A percentile compares a stretch with the other conserved stretches of the same genome.
Evolutionary conservation across 495 filamentous ascomycete genomes (phyloP).

Genomic region (Talaromyces adpressus): DNA sequence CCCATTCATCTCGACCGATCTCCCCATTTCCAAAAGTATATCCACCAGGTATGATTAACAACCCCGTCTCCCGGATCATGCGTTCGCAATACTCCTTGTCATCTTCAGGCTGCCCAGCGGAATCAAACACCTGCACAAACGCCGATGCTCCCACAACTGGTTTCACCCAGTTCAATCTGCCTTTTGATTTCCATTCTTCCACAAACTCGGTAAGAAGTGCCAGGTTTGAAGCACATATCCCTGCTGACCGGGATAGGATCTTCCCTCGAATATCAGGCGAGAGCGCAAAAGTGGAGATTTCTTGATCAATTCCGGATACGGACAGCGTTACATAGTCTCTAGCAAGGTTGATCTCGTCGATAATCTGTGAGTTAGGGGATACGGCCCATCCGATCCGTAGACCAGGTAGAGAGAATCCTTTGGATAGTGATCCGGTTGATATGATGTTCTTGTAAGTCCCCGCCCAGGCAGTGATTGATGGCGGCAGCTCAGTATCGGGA

Average conservation of each 20-base stretch:
- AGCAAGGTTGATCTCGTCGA: slow-evolving; percentile 48
- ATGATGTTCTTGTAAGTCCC: slow-evolving; percentile 48
- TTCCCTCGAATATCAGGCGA: neutral
- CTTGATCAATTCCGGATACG: slow-evolving; percentile 64
- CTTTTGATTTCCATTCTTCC: neutral
- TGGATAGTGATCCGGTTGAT: slow-evolving; percentile 65
- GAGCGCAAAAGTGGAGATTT: slow-evolving; percentile 59
- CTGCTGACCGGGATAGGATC: neutral
- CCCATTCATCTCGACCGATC: neutral
- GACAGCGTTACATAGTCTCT: slow-evolving; percentile 69
- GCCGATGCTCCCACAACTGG: neutral
- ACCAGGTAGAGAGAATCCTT: slow-evolving; percentile 66
- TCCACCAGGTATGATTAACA: neutral
- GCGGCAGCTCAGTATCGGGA: slow-evolving; percentile 41
- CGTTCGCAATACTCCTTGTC: neutral
- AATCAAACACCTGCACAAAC: neutral
- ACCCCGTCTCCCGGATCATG: neutral
- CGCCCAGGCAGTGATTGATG: slow-evolving; percentile 53
- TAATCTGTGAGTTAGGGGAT: slow-evolving; percentile 43
- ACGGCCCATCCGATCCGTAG: slow-evolving; percentile 68
- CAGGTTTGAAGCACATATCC: neutral
- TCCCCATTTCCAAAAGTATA: neutral
- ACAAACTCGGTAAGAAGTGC: neutral
- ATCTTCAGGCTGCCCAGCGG: neutral
- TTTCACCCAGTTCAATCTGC: neutral